phyloP scores from a whole-genome alignment of 2,329 filamentous ascomycete genomes.

The Hypoxylon sp. region DNA sequence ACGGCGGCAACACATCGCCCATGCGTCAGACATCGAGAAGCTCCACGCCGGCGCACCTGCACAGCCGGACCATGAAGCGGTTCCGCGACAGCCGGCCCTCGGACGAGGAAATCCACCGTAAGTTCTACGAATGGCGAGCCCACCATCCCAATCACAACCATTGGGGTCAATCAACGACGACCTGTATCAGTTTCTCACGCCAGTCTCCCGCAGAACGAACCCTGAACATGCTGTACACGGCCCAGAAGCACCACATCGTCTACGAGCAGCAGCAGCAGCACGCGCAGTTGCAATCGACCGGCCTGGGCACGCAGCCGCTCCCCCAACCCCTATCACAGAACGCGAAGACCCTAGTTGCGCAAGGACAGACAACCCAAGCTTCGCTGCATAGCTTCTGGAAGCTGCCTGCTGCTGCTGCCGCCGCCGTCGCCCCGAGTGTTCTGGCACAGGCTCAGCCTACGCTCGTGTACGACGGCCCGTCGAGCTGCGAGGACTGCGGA shows the following conservation, averaged over 20 bases:
- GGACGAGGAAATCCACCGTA: constrained; percentile 64
- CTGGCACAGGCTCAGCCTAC: constrained; percentile 16
- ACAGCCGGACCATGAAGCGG: constrained; percentile 68
- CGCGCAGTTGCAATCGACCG: constrained; percentile 20
- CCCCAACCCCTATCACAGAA: constrained; percentile 23
- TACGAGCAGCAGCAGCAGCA: constrained; percentile 40
- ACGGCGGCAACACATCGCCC: constrained; percentile 44
- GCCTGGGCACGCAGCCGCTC: constrained; percentile 25
- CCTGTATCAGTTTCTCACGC: no score
- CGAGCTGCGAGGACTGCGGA: constrained; percentile 65
- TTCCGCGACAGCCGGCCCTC: constrained; percentile 67
- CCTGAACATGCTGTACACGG: constrained; percentile 65
- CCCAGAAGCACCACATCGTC: constrained; percentile 52
- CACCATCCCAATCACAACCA: background rate
- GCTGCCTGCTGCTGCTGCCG: constrained; percentile 53
- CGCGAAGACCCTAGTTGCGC: no score
- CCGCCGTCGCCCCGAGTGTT: constrained; percentile 42
- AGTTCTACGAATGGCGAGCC: constrained; percentile 43
- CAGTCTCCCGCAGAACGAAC: constrained; percentile 58
- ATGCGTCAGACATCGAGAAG: constrained; percentile 44
- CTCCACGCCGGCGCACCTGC: constrained; percentile 55
- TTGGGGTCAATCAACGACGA: constrained; percentile 3
- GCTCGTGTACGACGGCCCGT: constrained; percentile 40
- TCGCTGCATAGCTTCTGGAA: constrained; percentile 70
- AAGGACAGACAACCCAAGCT: constrained; percentile 50